Conservation (phyloP, 164 flowering plant genomes). For the Sedum album region DNA sequence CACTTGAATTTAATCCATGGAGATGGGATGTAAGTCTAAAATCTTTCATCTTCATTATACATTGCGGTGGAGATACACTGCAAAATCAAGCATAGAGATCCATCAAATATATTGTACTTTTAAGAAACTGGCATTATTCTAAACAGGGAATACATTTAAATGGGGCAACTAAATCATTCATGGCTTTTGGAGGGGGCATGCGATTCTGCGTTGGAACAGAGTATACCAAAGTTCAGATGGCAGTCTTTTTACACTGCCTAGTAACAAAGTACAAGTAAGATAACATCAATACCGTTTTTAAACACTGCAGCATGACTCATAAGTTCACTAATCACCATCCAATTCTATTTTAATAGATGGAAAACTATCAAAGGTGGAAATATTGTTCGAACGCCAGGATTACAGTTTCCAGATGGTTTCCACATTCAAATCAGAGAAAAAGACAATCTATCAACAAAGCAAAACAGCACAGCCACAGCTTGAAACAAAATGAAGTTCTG, state of each 20-base stretch:
- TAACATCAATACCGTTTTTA: background rate
- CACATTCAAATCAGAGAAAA: conserved; percentile 6
- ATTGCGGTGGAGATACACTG: background rate
- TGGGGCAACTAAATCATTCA: conserved; percentile 6
- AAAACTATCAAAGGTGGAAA: conserved; percentile 11
- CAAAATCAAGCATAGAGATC: background rate
- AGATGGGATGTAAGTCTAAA: background rate
- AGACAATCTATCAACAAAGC: background rate
- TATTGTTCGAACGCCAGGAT: conserved; percentile 10
- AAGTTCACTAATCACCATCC: background rate
- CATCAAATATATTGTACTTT: background rate
- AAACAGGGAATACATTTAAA: background rate
- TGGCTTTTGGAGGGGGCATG: conserved; percentile 18
- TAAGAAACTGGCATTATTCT: background rate
- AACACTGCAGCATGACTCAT: background rate
- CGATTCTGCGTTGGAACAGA: conserved; percentile 21
- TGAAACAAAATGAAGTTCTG: background rate
- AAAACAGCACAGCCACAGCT: background rate
- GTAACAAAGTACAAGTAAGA: conserved; percentile 20
- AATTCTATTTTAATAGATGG: conserved; percentile 1
- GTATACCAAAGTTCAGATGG: conserved; percentile 10
- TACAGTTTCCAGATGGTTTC: conserved; percentile 7
- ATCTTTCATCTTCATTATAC: background rate
- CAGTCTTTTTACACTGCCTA: conserved; percentile 13
- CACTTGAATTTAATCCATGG: conserved; percentile 8